Evolutionary conservation across 2,329 filamentous ascomycete species (phyloP), one percentile per base, ranked within the genome.

Genomic region (Clarireedia homoeocarpa): DNA sequence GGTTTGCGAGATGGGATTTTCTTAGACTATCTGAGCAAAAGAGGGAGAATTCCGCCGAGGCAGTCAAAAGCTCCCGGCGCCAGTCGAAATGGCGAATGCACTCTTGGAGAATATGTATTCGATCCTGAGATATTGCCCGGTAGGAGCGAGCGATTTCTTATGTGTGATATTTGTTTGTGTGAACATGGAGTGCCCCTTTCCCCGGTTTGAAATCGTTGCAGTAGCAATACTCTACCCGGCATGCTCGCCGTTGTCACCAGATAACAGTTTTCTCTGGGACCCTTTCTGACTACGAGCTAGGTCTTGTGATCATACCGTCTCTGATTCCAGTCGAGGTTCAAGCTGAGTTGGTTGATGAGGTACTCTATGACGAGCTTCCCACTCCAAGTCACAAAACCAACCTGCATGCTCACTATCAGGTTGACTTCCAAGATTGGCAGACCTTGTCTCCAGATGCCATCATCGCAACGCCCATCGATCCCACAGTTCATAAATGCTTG

Each of bases 361-460:
- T 96, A 60, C 75, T 96, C 30, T 89, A 95, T 71, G 80, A 81
- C 51, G 88, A 95, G 69, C 80, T 95, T 15, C 83, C 84, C 59
- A 81, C 87, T 61, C 82, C 84, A 3, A 69, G 74, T 4, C 91
- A 97, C 69, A 81, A 88, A 66, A 97, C 91, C 52, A 99, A 97
- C 71, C 75, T 97, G n/a, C 88, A 95, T 71, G 77, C 90, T 1
- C 89, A 95, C 71, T 89, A 92, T 71, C 68, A 83, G 34, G 70
- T 95, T 5, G 77, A 81, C 6, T 91, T 92, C 63, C 77, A 80
- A 3, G 20, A 44, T 0, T 10, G 27, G 6, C 20, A 48, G 34
- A 39, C 6, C 38, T 23, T 34, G 27, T 53, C 51, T 40, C 10
- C 20, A n/a, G 42, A 53, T n/a, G 38, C 30, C 12, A 77, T 79